Evolutionary conservation across 768 basidiomycete genomes (phyloP).

Genomic region (Xanthoconium purpureum): DNA sequence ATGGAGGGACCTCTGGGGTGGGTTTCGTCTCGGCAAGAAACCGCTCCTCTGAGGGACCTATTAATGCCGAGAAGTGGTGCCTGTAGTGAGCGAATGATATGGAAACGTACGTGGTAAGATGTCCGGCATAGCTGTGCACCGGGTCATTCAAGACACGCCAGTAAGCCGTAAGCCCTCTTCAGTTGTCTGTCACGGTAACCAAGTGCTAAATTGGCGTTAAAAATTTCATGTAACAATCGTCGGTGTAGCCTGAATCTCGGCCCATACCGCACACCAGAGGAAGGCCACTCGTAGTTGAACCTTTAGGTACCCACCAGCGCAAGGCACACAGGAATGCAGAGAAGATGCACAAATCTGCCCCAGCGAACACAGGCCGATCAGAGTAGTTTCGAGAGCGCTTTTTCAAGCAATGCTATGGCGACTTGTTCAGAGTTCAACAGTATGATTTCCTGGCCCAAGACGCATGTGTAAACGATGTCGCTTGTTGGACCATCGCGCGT

Average conservation of each 20-base stretch:
- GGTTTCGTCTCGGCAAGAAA: too few species aligned
- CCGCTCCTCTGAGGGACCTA: too few species aligned
- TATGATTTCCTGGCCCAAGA: conserved; percentile 43
- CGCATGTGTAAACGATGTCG: conserved; percentile 5
- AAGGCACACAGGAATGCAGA: neutral
- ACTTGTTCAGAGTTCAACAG: conserved; percentile 45
- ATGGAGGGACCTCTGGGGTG: too few species aligned
- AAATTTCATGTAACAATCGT: conserved; percentile 18
- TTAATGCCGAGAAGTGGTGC: too few species aligned
- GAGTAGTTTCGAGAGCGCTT: conserved; percentile 53
- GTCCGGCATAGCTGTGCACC: neutral
- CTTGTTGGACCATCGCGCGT: neutral
- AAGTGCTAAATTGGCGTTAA: conserved; percentile 9
- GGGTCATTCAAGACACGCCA: conserved; percentile 9
- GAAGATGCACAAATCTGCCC: conserved; percentile 6
- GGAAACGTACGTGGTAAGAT: conserved; percentile 13
- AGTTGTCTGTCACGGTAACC: conserved; percentile 17
- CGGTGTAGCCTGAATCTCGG: conserved; percentile 23
- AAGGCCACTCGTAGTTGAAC: conserved; percentile 21
- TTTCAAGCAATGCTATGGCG: conserved; percentile 48
- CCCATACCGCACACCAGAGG: conserved; percentile 19
- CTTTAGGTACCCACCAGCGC: neutral
- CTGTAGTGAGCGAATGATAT: too few species aligned
- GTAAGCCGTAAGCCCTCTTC: conserved; percentile 9
- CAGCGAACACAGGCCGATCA: conserved; percentile 5